Base-by-base conservation (phyloP, 2,329 filamentous ascomycete genomes). In the Colletotrichum somersetense region DNA sequence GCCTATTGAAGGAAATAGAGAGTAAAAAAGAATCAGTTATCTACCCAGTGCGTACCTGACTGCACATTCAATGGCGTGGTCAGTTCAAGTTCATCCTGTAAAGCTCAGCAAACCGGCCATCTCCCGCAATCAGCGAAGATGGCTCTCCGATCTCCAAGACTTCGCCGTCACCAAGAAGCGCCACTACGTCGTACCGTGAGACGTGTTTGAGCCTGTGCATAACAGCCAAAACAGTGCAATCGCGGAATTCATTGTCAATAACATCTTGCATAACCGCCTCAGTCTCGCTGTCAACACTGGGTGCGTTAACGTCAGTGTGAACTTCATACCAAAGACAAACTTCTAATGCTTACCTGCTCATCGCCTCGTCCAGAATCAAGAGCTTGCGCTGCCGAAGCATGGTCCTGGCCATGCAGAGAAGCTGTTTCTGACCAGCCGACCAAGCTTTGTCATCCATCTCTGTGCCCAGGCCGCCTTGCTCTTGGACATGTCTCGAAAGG, bases 351-450 rank as follows among this genome's bases (percentile, higher is more conserved):
- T 12, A 56, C 53, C 53, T 79, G 38, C 52, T 14, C 26, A 96
- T 99, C 0, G 96, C 96, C 85, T 99, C 96, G 81, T 99, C 96
- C 96, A 99, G 98, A 78, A 99, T 91, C 20, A 99, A 86, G 1
- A 99, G 94, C 75, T 93, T 95, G 0, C 79, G 66, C 2, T 77
- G 72, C 6, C 86, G 80, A 10, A 92, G 78, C 26, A 92, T 82
- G 0, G 89, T 90, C 0, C 90, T 80, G 0, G 88, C 90, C 1
- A 92, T 83, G 74, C 42, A 44, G 42, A 44, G 42, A 8, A 44
- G 42, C 42, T 44, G 42, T 16, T 44, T 44, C 16, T 86, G 89
- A 75, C 26, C 26, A 6, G 16, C 66, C 42, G 42, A 44, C 42
- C 42, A 44, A 16, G 70, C 66, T 7, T 48, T 42, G 42, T 11